Evolutionary conservation across 73 alveolate genomes (phyloP), one percentile per base, ranked within the genome.

Genomic region (Paramecium sexaurelia): DNA sequence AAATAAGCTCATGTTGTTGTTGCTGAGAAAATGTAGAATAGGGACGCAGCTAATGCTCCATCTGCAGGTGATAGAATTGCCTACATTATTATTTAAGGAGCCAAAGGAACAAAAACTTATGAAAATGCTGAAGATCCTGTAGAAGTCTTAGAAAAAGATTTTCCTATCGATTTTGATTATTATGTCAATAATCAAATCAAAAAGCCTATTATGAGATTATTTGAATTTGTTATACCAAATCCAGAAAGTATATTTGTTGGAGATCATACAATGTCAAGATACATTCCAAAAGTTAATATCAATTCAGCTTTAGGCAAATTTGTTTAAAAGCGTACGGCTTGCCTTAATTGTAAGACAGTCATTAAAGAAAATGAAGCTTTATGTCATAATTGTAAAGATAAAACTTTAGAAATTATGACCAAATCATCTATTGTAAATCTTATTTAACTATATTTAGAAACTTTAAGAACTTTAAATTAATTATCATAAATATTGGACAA

Each of bases 101-200:
- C 98, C 39, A 97, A 97, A 89, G 98, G 99, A 22, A 71, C 98
- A 7, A 96, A 95, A 93, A 98, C 97, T 20, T 98, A 98, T 92
- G 99, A 99, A 93, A 96, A 96, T 86, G 96, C 99, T 67, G 99
- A 99, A 95, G 99, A 99, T 92, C 99, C 99, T 10, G 95, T 98
- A 17, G 98, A 92, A 93, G 99, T 98, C 32, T 94, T 99, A 93
- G 97, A 97, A 85, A 96, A 99, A 92, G 99, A 98, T 94, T 87
- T 97, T 37, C 99, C 99, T 8, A 96, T 99, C 55, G 99, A 99
- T 91, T 97, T 95, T 51, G 98, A 97, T 91, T 97, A 98, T 93
- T 99, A 99, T 95, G 88, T 99, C 51, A 99, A 98, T 39, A 98
- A 99, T 83, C 98, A 99, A 94, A 93, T 99, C 47, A 98, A 98